Conservation (phyloP, 2,329 filamentous ascomycete species). For the Colletotrichum lentis region DNA sequence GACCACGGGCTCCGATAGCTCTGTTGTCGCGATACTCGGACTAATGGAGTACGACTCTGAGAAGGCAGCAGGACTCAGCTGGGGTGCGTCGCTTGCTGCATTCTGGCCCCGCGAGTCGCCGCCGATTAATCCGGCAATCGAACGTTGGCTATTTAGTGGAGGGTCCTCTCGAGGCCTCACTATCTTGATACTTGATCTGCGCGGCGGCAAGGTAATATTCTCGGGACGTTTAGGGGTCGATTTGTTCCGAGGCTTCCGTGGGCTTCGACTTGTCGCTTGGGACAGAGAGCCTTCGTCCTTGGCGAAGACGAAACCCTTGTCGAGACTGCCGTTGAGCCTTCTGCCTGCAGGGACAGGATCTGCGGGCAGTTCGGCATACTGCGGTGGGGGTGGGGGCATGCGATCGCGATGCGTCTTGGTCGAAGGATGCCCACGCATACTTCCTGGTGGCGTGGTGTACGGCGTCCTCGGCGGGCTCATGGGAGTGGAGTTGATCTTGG, state of each 20-base stretch:
- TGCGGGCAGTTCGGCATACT: slow-evolving; percentile 35
- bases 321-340: slow-evolving; percentile 19
- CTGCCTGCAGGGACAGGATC: slow-evolving; percentile 23
- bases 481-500: slow-evolving; percentile 28
- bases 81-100: slow-evolving; percentile 15
- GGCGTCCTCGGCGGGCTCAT: slow-evolving; percentile 36
- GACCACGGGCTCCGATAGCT: slow-evolving; percentile 45
- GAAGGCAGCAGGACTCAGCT: slow-evolving; percentile 30
- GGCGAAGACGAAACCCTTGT: slow-evolving; percentile 8
- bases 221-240: slow-evolving; percentile 21
- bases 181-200: slow-evolving; percentile 19
- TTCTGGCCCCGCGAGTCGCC: slow-evolving; percentile 26
- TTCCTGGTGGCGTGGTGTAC: slow-evolving; percentile 32
- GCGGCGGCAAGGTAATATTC: slow-evolving; percentile 20
- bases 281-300: not conserved
- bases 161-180: not conserved
- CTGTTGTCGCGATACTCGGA: slow-evolving; percentile 47
- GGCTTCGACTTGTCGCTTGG: not conserved
- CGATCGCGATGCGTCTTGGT: slow-evolving; percentile 15
- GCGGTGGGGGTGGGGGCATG: slow-evolving; percentile 15
- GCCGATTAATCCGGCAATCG: slow-evolving; percentile 30
- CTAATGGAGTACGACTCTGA: slow-evolving; percentile 43
- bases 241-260: slow-evolving; percentile 8
- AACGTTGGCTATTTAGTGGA: slow-evolving; percentile 7
- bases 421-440: slow-evolving; percentile 14